phyloP scores from a whole-genome alignment of 805 yeast species.

The Ogataea glucozyma region DNA sequence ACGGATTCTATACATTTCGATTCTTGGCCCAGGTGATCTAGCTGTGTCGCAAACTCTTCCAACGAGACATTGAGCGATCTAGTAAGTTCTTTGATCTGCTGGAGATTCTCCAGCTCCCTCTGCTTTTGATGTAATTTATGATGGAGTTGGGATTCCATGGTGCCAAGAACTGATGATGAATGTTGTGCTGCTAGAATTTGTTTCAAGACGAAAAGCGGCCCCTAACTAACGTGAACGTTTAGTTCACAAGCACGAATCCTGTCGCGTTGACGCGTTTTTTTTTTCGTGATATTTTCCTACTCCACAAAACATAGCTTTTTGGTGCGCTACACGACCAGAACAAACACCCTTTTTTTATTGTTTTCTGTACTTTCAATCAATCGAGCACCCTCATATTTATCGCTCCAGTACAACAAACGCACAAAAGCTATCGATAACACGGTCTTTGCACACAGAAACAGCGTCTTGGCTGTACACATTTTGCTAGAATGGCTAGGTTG shows the following conservation, averaged over 20 bases:
- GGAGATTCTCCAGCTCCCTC: slow-evolving; percentile 51
- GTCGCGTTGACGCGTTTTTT: slow-evolving; percentile 10
- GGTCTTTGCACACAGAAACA: slow-evolving; percentile 1
- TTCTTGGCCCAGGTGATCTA: slow-evolving; percentile 54
- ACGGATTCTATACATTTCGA: slow-evolving; percentile 60
- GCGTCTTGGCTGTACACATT: background rate
- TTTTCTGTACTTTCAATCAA: too few species aligned
- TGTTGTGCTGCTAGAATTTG: too few species aligned
- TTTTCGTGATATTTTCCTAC: background rate
- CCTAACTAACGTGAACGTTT: too few species aligned
- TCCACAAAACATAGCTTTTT: background rate
- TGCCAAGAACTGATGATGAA: too few species aligned
- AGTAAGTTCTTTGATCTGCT: slow-evolving; percentile 49
- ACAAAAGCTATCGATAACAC: too few species aligned
- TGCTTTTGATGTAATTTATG: slow-evolving; percentile 43
- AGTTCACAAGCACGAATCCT: slow-evolving; percentile 43
- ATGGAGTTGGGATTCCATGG: slow-evolving; percentile 36
- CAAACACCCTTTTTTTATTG: slow-evolving; percentile 1
- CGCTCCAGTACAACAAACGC: too few species aligned
- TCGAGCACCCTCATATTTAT: too few species aligned
- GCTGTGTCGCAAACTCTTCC: slow-evolving; percentile 47
- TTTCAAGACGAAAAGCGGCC: too few species aligned
- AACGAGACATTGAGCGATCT: slow-evolving; percentile 46
- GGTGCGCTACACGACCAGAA: background rate
- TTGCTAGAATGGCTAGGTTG: slow-evolving; percentile 24